Conservation (phyloP, 441 rosid genomes). For the Pelargonium fulgidum region DNA sequence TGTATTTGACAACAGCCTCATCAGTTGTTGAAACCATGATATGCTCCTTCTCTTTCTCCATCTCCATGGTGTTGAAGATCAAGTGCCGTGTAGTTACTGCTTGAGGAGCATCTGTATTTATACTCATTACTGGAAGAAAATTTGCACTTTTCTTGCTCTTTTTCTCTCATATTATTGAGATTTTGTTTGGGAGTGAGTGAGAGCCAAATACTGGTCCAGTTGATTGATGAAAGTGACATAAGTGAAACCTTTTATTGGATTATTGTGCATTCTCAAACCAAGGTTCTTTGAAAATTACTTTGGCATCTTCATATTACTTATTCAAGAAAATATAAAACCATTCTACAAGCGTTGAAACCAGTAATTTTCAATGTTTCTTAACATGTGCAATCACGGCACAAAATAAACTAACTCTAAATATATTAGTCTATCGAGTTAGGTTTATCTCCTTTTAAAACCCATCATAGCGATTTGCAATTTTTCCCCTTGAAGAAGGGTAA, state of each 20-base stretch:
- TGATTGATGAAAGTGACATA: background rate
- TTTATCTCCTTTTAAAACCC: too few species aligned
- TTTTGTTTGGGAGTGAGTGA: background rate
- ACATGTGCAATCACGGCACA: too few species aligned
- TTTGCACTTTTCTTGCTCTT: background rate
- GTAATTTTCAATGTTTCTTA: too few species aligned
- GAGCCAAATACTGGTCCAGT: background rate
- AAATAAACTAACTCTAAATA: too few species aligned
- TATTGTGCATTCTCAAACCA: too few species aligned
- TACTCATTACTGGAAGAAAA: background rate
- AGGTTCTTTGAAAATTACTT: too few species aligned
- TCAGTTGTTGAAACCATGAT: background rate
- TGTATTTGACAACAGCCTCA: constrained; percentile 17
- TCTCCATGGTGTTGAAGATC: constrained; percentile 15
- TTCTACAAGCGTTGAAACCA: too few species aligned
- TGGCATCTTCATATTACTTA: too few species aligned
- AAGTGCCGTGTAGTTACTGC: background rate
- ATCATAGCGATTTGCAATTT: too few species aligned
- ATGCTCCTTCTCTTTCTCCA: background rate
- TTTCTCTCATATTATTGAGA: background rate
- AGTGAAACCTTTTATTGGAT: background rate
- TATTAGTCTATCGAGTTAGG: too few species aligned
- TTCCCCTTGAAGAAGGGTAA: too few species aligned
- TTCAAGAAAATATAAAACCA: too few species aligned
- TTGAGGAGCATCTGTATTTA: background rate